A percentile compares a stretch with the other conserved stretches of the same genome.
These are phyloP conservation scores for Torulaspora indica DNA, from an alignment of 805 yeast species.

Conservation along the genomic window DNA sequence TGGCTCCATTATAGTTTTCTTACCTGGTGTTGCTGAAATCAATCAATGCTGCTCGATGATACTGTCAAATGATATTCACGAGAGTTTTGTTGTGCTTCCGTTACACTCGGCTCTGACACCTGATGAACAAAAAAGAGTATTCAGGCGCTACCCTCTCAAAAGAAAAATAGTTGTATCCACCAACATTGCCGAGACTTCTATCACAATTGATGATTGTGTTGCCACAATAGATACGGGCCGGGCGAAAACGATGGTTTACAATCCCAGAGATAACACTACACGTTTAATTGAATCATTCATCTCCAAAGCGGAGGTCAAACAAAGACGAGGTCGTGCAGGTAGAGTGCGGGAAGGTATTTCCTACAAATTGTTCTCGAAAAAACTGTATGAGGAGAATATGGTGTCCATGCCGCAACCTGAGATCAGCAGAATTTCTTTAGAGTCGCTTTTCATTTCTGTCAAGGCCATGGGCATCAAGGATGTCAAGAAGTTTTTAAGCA, in stretches of 20 bases:
- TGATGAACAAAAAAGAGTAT: conserved; percentile 74
- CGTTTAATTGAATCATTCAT: conserved; percentile 77
- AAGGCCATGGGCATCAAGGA: conserved; percentile 81
- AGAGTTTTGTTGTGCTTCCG: conserved; percentile 52
- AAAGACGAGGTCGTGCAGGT: conserved; percentile 97
- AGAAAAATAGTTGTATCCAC: conserved; percentile 86
- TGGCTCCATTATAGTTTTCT: conserved; percentile 79
- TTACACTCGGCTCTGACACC: conserved; percentile 85
- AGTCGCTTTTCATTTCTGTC: conserved; percentile 74
- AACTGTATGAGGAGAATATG: conserved; percentile 55
- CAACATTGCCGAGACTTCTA: conserved; percentile 94
- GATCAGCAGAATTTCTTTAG: conserved; percentile 76
- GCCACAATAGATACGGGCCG: conserved; percentile 86
- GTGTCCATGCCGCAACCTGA: conserved; percentile 79
- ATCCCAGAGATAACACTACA: conserved; percentile 61
- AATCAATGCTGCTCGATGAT: conserved; percentile 45
- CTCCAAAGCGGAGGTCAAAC: conserved; percentile 82
- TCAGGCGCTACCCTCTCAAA: conserved; percentile 49
- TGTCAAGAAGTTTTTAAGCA: conserved; percentile 62
- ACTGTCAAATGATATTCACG: conserved; percentile 13
- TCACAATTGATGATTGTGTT: conserved; percentile 92
- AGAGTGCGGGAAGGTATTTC: conserved; percentile 83
- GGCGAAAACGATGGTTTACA: conserved; percentile 72
- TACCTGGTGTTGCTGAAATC: conserved; percentile 91
- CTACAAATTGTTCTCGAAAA: conserved; percentile 68